Evolutionary conservation across 306 rosid species (phyloP), one percentile per base, ranked within the genome.

Genomic region (Cicer judaicum): DNA sequence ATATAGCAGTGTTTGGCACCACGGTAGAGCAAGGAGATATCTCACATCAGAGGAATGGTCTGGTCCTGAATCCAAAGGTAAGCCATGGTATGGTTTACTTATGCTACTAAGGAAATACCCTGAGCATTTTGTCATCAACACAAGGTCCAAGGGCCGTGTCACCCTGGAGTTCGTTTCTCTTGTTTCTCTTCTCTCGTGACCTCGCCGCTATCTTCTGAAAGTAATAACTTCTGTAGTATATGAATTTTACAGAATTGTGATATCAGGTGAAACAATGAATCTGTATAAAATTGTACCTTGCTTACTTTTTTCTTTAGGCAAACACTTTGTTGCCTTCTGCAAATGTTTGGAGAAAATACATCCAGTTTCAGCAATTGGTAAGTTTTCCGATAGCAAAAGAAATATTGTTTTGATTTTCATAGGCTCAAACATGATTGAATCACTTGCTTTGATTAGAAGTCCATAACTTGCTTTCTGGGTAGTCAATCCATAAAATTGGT

Each of bases 101-200:
- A 90, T 89, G 98, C 80, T 92, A 83, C 83, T 95, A 63, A 90
- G 99, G 78, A 95, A 92, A 84, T 95, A 95, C 82, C 99, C 99
- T 1, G 99, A 95, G 79, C 99, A 94, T 73, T 94, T 94, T 61
- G 98, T 94, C 82, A 91, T 94, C 83, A 92, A 92, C 93, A 94
- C 97, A 8, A 86, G 99, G 83, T 92, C 98, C 73, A 95, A 95
- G 86, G 96, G 93, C 52, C 84, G 97, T 38, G 46, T 90, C 59
- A 89, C 99, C 2, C 83, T 63, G 60, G 99, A 95, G 78, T 95
- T 92, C 61, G 99, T 95, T 67, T 95, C 99, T 41, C 97, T 95
- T 1, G 98, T 95, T 38, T 94, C 98, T 41, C 90, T 94, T 68
- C 86, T 94, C 68, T 91, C 98, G 0, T 94, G 81, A 84, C 54